Evolutionary conservation across 2,329 filamentous ascomycete genomes (phyloP), one percentile per base, ranked within the genome.

Genomic region (Clarireedia monteithiana): DNA sequence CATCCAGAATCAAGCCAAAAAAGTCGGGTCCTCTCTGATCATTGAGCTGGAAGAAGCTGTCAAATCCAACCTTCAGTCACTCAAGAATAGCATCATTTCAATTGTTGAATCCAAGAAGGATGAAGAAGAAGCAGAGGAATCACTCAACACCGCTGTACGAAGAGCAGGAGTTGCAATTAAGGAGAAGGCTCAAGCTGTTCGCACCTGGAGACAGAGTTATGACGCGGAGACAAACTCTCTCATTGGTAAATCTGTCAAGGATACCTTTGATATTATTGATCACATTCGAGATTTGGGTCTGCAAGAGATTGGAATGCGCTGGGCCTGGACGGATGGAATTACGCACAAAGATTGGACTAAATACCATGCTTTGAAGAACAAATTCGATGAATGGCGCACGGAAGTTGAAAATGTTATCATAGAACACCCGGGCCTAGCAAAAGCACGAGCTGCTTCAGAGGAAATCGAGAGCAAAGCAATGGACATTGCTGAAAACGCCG

Each of bases 291-390:
- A 88, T 60, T 73, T 88, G 27, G 84, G 85, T 9, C 74, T 89
- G 34, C 84, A 88, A 65, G 85, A 89, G 64, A 84, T 89, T 50
- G 86, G 86, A 44, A 85, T 87, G 77, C 62, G 68, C 67, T 99
- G 94, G 91, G 91, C 92, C 12, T 95, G 89, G 86, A 94, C 91
- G 74, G 91, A 97, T 57, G 90, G 90, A 34, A 82, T 99, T 59
- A 95, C 92, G 1, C 96, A 99, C 77, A 91, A 95, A 70, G 91
- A 99, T 70, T 99, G 94, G 94, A 83, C 86, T 58, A 94, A 92
- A 70, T 99, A 96, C 68, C 91, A 97, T 70, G 83, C 88, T 58
- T 77, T 99, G 57, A 95, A 89, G 74, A 82, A 81, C 53, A 86
- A 88, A 12, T 88, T 96, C 52, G 85, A 86, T 48, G 83, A 89